Evolutionary conservation across 805 yeast genomes (phyloP), one percentile per base, ranked within the genome.

Genomic region (Monosporozyma servazzii): DNA sequence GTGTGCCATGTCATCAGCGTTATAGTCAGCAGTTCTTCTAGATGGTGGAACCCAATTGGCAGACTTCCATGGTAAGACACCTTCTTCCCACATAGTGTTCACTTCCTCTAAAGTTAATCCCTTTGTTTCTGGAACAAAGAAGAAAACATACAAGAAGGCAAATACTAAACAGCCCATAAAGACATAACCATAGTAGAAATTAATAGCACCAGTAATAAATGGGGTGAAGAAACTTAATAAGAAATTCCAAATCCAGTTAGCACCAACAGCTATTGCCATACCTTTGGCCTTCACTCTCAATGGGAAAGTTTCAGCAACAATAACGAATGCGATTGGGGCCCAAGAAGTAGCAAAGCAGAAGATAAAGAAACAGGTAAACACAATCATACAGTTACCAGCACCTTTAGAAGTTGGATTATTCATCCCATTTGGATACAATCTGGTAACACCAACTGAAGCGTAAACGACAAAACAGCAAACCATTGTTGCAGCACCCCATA

Each of bases 61-160:
- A 23, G 83, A 80, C 49, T 66, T 58, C 76, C 77, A 74, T 46
- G 77, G 71, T 50, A 61, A 56, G 49, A 66, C 67, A 51, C 67
- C 69, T 45, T 69, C 64, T 30, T 75, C 60, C 60, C 71, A 75
- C 72, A 81, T 70, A 62, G 77, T 82, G 66, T 86, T 89, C 56
- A 86, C 86, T 68, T 86, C 88, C 71, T 86, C 95, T 65, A 87
- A 77, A 41, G 86, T 75, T 60, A 86, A 76, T 51, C 93, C 93
- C 71, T 80, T 81, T 51, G 95, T 86, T 69, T 85, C 90, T 60
- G 80, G 80, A 56, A 86, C 79, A 59, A 73, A 76, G 74, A 86
- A 79, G 74, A 75, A 79, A 49, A 85, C 85, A 65, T 82, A 87
- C 65, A 82, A 71, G 65, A 83, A 60, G 7, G 75, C 61, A 52